Conservation (phyloP, 768 basidiomycete genomes). For the Hypholoma sublateritium region DNA sequence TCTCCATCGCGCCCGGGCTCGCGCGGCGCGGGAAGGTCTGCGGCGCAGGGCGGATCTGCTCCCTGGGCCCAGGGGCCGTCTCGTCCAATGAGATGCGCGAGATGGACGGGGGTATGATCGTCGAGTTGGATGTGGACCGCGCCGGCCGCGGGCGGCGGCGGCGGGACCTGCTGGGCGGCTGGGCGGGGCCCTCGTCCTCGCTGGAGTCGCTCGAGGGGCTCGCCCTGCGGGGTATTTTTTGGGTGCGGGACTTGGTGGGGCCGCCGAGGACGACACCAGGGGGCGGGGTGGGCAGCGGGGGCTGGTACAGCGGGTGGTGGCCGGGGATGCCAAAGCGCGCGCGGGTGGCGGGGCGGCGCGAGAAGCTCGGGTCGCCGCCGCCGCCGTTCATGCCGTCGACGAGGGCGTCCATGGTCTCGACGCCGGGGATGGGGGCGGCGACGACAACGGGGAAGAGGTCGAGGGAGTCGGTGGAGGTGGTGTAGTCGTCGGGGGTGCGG, state of each 20-base stretch:
- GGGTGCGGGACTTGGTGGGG: constrained; percentile 30
- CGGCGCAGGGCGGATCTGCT: constrained; percentile 16
- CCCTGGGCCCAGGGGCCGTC: constrained; percentile 1
- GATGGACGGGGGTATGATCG: constrained; percentile 15
- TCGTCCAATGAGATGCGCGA: constrained; percentile 9
- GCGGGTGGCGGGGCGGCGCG: constrained; percentile 42
- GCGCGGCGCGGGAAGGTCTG: constrained; percentile 13
- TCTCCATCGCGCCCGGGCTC: constrained; percentile 21
- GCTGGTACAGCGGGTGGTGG: constrained; percentile 78
- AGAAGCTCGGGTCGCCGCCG: constrained; percentile 45
- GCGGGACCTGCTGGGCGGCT: constrained; percentile 32
- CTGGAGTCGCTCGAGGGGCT: constrained; percentile 47
- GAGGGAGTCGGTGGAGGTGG: constrained; percentile 38
- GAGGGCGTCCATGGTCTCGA: constrained; percentile 86
- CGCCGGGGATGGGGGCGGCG: constrained; percentile 73
- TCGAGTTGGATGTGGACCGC: constrained; percentile 27
- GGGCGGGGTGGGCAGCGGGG: constrained; percentile 81
- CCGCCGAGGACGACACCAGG: constrained; percentile 73
- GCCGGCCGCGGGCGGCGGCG: constrained; percentile 32
- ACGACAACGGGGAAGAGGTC: constrained; percentile 66
- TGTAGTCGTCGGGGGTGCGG: constrained; percentile 60
- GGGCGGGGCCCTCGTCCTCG: constrained; percentile 42
- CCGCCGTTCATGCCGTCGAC: constrained; percentile 89
- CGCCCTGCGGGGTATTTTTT: constrained; percentile 27
- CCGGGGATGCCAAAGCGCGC: constrained; percentile 56